A percentile compares a stretch with the other conserved stretches of the same genome.
Evolutionary conservation across 2,329 filamentous ascomycete genomes (phyloP).

Genomic region (Nothophoma quercina): DNA sequence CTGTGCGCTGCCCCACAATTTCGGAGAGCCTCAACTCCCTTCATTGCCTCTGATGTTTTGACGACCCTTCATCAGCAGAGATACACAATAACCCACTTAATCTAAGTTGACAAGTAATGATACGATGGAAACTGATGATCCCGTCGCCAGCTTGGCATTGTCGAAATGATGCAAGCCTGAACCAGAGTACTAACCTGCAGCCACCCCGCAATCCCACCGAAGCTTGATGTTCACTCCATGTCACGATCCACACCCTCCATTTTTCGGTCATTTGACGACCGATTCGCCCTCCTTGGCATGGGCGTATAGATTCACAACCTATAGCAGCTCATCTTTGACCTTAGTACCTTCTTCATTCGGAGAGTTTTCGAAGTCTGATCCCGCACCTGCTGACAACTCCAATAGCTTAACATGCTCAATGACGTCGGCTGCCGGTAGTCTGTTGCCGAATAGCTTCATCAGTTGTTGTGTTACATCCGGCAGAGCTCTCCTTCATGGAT

Average conservation of each 20-base stretch:
- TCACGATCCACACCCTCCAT: constrained; percentile 9
- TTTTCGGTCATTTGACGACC: constrained; percentile 13
- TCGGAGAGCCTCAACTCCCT: not conserved
- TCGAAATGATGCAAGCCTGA: not conserved
- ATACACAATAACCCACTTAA: not conserved
- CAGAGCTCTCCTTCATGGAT: constrained; percentile 25
- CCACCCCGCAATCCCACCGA: constrained; percentile 17
- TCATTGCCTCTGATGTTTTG: not conserved
- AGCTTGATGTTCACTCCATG: constrained; percentile 9
- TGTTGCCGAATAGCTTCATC: constrained; percentile 29
- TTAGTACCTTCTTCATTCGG: constrained; percentile 3
- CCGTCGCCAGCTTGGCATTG: constrained; percentile 6
- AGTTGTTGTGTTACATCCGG: constrained; percentile 34
- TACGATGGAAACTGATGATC: too few species aligned
- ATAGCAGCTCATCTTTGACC: not conserved
- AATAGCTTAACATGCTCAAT: constrained; percentile 18
- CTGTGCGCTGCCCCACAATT: not conserved
- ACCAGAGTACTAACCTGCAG: constrained; percentile 9
- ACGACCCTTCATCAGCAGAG: not conserved
- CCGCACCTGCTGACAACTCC: constrained; percentile 6
- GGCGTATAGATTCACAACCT: not conserved
- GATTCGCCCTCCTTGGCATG: not conserved
- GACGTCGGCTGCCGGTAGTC: constrained; percentile 27
- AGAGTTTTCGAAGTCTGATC: not conserved
- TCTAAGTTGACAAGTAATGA: not conserved